Conservation (phyloP, 78 protist species). For the Reticulomyxa filosa region DNA sequence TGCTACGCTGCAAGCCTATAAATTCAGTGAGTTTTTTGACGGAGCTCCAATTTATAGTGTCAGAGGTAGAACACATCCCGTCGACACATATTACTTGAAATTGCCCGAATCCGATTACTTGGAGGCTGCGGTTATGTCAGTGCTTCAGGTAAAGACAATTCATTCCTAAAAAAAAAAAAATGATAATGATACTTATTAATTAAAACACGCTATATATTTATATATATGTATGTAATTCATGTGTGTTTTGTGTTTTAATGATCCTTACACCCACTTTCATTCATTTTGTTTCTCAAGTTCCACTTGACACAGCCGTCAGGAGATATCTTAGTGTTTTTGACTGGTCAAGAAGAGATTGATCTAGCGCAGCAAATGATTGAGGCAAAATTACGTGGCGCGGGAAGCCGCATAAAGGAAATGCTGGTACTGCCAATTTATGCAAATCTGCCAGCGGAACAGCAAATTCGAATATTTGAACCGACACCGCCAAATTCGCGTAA, state of each 20-base stretch:
- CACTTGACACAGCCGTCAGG: constrained; percentile 10
- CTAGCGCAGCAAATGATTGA: constrained; percentile 44
- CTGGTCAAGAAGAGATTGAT: constrained; percentile 93
- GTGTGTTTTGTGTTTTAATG: no score
- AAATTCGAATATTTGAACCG: constrained; percentile 52
- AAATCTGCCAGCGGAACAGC: constrained; percentile 82
- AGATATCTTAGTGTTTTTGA: constrained; percentile 75
- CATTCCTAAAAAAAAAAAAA: no score
- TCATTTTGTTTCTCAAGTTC: neutral
- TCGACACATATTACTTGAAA: constrained; percentile 70
- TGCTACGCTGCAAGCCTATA: constrained; percentile 90
- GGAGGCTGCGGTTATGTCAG: constrained; percentile 75
- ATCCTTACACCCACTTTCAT: no score
- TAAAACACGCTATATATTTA: no score
- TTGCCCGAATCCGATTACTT: constrained; percentile 88
- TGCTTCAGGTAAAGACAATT: no score
- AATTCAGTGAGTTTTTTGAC: constrained; percentile 74
- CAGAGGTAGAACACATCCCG: constrained; percentile 66
- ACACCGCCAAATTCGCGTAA: constrained; percentile 47
- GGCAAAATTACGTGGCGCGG: constrained; percentile 55
- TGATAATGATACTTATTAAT: no score
- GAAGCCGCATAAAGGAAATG: constrained; percentile 47
- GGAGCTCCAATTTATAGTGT: constrained; percentile 57
- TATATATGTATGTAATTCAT: no score
- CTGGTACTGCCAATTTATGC: constrained; percentile 76